These are phyloP conservation scores for Physcia stellaris DNA, from an alignment of 495 filamentous ascomycete species.

Conservation along the genomic window DNA sequence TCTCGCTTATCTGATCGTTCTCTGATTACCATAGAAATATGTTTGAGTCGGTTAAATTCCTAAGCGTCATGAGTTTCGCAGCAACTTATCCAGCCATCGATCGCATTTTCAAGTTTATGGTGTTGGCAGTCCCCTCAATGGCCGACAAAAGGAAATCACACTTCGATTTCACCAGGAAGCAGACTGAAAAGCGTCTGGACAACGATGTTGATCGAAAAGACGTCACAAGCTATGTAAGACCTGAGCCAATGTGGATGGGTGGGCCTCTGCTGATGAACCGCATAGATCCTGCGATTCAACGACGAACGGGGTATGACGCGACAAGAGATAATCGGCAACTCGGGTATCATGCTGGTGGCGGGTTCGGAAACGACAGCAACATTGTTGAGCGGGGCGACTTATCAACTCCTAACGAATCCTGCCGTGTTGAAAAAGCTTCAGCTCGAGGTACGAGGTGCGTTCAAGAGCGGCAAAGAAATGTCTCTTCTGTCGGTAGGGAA, in stretches of 20 bases:
- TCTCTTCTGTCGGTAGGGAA: constrained; percentile 25
- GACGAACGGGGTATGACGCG: constrained; percentile 12
- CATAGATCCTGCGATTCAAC: too few relatives aligned
- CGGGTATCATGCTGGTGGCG: constrained; percentile 18
- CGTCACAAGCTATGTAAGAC: constrained; percentile 21
- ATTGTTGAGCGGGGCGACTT: constrained; percentile 22
- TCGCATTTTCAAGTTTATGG: neutral
- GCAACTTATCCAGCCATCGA: constrained; percentile 3
- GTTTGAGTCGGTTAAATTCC: constrained; percentile 1
- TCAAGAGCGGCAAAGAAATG: constrained; percentile 26
- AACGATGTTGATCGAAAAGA: constrained; percentile 2
- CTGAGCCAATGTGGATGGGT: neutral
- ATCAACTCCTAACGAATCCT: constrained; percentile 24
- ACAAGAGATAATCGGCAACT: constrained; percentile 15
- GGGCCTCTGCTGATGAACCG: too few relatives aligned
- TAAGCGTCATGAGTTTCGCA: constrained; percentile 2
- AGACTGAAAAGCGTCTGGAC: neutral
- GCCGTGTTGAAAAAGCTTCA: constrained; percentile 17
- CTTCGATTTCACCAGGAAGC: constrained; percentile 6
- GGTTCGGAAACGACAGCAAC: constrained; percentile 36
- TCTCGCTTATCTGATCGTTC: neutral
- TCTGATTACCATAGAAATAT: neutral
- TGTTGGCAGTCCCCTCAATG: neutral
- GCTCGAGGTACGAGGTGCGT: constrained; percentile 22
- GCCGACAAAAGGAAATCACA: neutral